These are phyloP conservation scores for Hondaea fermentalgiana DNA, from an alignment of 108 stramenopile genomes.

Conservation along the genomic window DNA sequence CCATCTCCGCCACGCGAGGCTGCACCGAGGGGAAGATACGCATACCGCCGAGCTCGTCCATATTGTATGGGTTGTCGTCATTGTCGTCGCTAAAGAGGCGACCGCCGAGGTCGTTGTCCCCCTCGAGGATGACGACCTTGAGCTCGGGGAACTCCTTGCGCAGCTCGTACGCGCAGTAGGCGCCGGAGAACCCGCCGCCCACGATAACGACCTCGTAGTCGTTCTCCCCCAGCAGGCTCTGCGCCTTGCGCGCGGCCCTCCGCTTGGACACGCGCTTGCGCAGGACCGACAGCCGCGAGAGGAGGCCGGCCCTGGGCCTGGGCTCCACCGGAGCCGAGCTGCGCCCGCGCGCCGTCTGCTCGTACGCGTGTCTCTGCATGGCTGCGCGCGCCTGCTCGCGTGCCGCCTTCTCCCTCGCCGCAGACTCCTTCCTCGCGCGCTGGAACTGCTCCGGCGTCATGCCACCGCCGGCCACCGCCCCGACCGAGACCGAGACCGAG, in stretches of 20 bases:
- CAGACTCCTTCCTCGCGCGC: background rate
- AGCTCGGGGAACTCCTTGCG: background rate
- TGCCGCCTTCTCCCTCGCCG: background rate
- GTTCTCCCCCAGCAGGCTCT: background rate
- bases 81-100: background rate
- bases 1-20: background rate
- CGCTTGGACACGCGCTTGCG: no score
- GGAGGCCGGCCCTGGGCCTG: no score
- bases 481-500: no score
- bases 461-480: background rate
- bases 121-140: background rate
- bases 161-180: constrained; percentile 11
- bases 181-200: background rate
- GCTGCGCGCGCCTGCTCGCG: no score
- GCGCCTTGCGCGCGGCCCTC: no score
- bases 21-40: background rate
- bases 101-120: background rate
- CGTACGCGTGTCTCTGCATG: no score
- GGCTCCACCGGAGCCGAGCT: no score
- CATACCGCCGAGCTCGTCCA: constrained; percentile 11
- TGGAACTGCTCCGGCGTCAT: background rate
- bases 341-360: no score
- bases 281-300: no score
- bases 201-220: background rate
- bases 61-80: background rate